A percentile compares a stretch with the other conserved stretches of the same genome.
phyloP scores from a whole-genome alignment of 1,139 yeast species.

The Debaryomyces udenii region DNA sequence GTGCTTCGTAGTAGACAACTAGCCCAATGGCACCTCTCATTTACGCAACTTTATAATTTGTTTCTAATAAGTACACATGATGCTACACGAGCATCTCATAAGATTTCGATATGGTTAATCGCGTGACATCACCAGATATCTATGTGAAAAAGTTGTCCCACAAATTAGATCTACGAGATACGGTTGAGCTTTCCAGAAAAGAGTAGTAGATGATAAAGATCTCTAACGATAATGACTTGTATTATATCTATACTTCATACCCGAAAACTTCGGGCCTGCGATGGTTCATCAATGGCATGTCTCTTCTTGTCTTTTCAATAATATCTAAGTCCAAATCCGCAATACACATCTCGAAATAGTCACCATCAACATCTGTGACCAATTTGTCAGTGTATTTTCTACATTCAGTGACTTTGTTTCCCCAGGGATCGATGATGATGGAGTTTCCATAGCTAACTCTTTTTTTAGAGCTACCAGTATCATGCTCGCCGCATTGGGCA shows the following conservation, averaged over 20 bases:
- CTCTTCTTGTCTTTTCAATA: constrained; percentile 53
- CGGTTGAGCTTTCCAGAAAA: too few species aligned
- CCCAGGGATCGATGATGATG: constrained; percentile 90
- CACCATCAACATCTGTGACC: constrained; percentile 52
- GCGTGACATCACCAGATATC: too few species aligned
- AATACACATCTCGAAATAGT: constrained; percentile 54
- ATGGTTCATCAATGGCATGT: constrained; percentile 78
- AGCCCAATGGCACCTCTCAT: too few species aligned
- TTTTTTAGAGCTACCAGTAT: constrained; percentile 34
- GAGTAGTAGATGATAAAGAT: too few species aligned
- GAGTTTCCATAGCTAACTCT: constrained; percentile 83
- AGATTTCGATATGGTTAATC: too few species aligned
- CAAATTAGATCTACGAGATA: too few species aligned
- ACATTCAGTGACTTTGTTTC: constrained; percentile 68
- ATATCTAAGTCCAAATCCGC: constrained; percentile 70
- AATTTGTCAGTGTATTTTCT: constrained; percentile 31
- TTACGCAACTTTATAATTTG: too few species aligned
- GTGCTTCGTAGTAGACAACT: too few species aligned
- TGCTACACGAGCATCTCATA: too few species aligned
- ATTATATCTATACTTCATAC: constrained; percentile 22
- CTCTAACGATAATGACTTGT: too few species aligned
- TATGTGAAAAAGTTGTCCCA: too few species aligned
- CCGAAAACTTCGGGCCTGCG: constrained; percentile 63
- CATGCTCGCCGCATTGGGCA: constrained; percentile 85
- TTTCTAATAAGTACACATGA: too few species aligned